These are phyloP conservation scores for Cynara cardunculus DNA, from an alignment of 129 eudicot genomes.

Conservation along the genomic window DNA sequence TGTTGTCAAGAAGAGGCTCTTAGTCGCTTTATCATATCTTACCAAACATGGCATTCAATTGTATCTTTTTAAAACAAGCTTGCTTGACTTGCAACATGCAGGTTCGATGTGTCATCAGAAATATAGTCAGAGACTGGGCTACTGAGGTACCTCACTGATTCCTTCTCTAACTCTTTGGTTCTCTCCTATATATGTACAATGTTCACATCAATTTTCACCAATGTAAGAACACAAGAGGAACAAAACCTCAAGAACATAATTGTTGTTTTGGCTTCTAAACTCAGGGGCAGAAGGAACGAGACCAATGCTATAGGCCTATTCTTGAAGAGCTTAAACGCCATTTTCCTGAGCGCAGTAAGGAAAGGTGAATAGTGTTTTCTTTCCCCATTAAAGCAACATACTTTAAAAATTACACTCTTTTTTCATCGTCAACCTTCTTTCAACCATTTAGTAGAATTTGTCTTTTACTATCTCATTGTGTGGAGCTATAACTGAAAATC, in stretches of 20 bases:
- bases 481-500: neutral
- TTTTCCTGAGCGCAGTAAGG: conserved; percentile 63
- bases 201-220: neutral
- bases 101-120: conserved; percentile 94
- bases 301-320: conserved; percentile 87
- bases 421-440: neutral
- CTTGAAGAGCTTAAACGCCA: conserved; percentile 75
- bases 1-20: neutral
- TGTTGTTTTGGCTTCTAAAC: conserved; percentile 9
- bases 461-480: neutral
- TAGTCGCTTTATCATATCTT: neutral
- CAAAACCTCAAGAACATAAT: conserved; percentile 12
- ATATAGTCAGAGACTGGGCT: conserved; percentile 98
- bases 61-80: conserved; percentile 4
- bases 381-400: neutral
- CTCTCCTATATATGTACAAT: neutral
- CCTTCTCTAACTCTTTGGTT: conserved; percentile 8
- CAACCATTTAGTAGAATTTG: neutral
- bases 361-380: conserved; percentile 41
- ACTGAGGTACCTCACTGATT: conserved; percentile 58
- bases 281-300: conserved; percentile 93
- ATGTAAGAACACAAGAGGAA: conserved; percentile 4
- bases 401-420: neutral
- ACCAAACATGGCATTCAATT: neutral
- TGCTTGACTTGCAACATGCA: conserved; percentile 24